Conservation (phyloP, 139 green algal species). For the Nannochloris sp. region DNA sequence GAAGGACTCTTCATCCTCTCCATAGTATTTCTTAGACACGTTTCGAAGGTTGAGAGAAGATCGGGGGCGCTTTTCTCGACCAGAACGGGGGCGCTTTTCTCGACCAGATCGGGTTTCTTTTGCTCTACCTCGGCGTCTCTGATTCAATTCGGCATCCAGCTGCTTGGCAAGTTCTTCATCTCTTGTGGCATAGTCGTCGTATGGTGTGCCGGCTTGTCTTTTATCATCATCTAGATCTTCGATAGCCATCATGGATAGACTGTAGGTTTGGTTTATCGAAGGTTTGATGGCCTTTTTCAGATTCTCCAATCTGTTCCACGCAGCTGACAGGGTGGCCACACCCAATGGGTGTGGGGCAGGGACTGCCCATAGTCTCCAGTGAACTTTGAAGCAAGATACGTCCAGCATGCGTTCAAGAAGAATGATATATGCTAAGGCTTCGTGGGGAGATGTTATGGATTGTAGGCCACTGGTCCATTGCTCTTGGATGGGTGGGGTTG, state of each 20-base stretch:
- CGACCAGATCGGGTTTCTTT: not conserved
- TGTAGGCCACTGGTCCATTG: constrained; percentile 7
- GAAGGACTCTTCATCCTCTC: not conserved
- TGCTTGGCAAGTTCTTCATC: constrained; percentile 13
- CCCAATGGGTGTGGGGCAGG: constrained; percentile 39
- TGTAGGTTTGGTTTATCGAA: constrained; percentile 8
- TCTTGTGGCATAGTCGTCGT: not conserved
- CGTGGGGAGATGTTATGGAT: constrained; percentile 1
- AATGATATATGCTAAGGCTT: constrained; percentile 34
- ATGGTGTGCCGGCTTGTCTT: no score
- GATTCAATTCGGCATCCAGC: constrained; percentile 21
- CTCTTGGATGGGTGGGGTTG: not conserved
- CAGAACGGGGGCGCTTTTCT: not conserved
- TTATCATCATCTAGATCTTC: no score
- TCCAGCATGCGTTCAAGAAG: constrained; percentile 44
- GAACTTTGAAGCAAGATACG: constrained; percentile 34
- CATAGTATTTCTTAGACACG: not conserved
- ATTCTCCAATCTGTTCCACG: constrained; percentile 26
- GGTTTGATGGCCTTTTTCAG: constrained; percentile 9
- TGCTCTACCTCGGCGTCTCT: not conserved
- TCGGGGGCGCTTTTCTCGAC: not conserved
- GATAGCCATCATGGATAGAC: not conserved
- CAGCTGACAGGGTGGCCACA: constrained; percentile 14
- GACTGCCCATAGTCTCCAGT: constrained; percentile 47
- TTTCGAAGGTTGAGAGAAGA: not conserved